Base-by-base conservation (phyloP, 1,139 yeast species). In the Ogataea hybrid region DNA sequence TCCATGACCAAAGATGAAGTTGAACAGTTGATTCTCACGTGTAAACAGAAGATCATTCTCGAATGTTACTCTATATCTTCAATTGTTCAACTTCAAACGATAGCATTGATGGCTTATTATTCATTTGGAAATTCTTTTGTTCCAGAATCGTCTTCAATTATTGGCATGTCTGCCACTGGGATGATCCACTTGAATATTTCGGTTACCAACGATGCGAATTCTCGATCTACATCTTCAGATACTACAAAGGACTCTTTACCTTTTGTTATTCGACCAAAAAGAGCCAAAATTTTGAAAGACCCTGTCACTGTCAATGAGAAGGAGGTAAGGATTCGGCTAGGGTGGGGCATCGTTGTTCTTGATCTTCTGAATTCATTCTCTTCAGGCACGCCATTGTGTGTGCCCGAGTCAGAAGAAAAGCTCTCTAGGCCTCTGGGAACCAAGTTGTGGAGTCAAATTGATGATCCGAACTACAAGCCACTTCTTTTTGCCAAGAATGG, bases 71-170 rank as follows among this genome's bases (percentile, higher is more conserved):
- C 58, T 3, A 57, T 60, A 11, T 50, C 56, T 11, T 52, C 50
- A 17, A 36, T 58, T 28, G 51, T 46, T 10, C 61, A 63, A 35
- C 44, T 63, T 9, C 59, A 56, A 36, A 52, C 65, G 6, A 51
- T 63, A 46, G 49, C 62, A 12, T 50, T 63, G 25, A 40, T 62
- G 27, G 64, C 66, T 1, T 55, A 54, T 30, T 53, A 61, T 12
- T 49, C 58, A n/a, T 57, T 53, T 42, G 61, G 66, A 3, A 48
- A 51, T 23, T 44, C 57, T 12, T 60, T 59, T 33, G 56, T 57
- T 35, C 54, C 57, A 22, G 66, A 63, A 36, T 48, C 65, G 4
- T 63, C 67, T 66, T 56, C 62, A 12, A 35, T 59, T 27, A 52
- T 62, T 9, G 48, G 54, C 2, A 42, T 51, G 5, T 44, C 48